A percentile compares a stretch with the other conserved stretches of the same genome.
Evolutionary conservation across 169 alveolate species (phyloP).

Genomic region (Plasmodium chabaudi): DNA sequence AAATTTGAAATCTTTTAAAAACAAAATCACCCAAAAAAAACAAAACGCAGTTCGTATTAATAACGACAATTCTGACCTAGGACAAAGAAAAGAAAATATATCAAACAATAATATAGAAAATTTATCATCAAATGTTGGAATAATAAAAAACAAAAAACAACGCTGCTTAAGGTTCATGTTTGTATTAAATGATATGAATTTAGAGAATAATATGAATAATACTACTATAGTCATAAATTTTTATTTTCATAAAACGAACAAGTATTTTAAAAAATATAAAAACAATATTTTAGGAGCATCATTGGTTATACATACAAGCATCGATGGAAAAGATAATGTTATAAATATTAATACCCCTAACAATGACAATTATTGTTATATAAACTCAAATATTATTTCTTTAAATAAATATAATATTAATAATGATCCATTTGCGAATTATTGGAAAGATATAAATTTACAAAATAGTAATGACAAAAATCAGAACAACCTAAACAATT

Average conservation of each 20-base stretch:
- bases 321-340: slow-evolving; percentile 14
- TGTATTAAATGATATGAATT: slow-evolving; percentile 31
- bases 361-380: slow-evolving; percentile 29
- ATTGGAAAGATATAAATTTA: not conserved
- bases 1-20: too few species aligned
- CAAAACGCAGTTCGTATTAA: too few species aligned
- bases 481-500: not conserved
- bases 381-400: slow-evolving; percentile 47
- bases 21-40: too few species aligned
- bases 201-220: slow-evolving; percentile 5
- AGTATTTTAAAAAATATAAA: slow-evolving; percentile 17
- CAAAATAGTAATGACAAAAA: not conserved
- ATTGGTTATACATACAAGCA: slow-evolving; percentile 35
- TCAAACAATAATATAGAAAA: slow-evolving; percentile 7
- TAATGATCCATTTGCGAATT: not conserved
- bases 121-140: not conserved
- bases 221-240: slow-evolving; percentile 27
- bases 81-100: not conserved
- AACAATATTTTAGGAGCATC: slow-evolving; percentile 34
- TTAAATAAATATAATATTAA: not conserved
- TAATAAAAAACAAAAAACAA: slow-evolving; percentile 9
- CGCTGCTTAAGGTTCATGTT: slow-evolving; percentile 48
- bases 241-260: slow-evolving; percentile 41
- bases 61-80: too few species aligned
- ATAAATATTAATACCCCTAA: slow-evolving; percentile 13